Evolutionary conservation across 208 protist species (phyloP), one percentile per base, ranked within the genome.

Genomic region (Leishmania aethiopica): DNA sequence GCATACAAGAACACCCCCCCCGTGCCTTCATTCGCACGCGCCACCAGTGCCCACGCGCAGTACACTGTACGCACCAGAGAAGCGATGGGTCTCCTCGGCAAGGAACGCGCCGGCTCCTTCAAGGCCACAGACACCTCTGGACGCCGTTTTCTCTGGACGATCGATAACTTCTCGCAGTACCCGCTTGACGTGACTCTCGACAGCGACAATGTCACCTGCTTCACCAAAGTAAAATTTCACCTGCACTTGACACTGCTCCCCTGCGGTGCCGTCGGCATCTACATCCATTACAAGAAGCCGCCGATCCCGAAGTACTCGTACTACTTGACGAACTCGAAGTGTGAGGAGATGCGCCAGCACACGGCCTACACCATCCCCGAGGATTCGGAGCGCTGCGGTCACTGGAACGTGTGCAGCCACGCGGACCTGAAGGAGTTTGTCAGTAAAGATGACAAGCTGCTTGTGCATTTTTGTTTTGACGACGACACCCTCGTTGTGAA

Each of bases 261-360:
- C 35, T 84, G 17, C 49, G 93, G 92, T 25, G 87, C 90, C 81
- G 79, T 97, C 40, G 94, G 95, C 49, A 22, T 98, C 10, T 98
- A 97, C 84, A 78, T 98, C 42, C 94, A 97, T 78, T 97, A 96
- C 86, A 98, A 98, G 85, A 84, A 84, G 53, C 86, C 89, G 3
- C 87, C 89, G 45, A 96, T 98, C 66, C 95, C 95, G 53, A 98
- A 98, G 88, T 98, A 97, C 88, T 94, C 91, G 53, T 98, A 96
- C 89, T 92, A 92, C 86, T 95, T 97, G 64, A 74, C 83, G 40
- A 97, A 97, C 83, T 85, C 73, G 6, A 76, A 88, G 51, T 83
- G 86, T 8, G 80, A 93, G 71, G 67, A 88, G 55, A 94, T 96
- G 92, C 89, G 94, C 10, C 94, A 97, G 86, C 94, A 98, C 83